Evolutionary conservation across 805 yeast genomes (phyloP).

Genomic region (Candida piceae): DNA sequence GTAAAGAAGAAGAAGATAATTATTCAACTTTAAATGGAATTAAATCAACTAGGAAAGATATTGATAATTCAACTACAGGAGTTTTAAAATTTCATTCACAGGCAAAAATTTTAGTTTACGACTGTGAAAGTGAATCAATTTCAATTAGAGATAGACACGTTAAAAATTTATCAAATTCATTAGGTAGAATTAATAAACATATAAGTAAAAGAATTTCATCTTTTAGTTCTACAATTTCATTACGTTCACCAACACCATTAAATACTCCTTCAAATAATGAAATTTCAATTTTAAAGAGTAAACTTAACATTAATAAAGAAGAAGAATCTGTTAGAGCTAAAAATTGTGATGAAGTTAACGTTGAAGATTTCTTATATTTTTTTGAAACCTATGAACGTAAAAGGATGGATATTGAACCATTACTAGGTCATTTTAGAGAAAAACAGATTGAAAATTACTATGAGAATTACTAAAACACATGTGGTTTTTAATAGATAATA

Average conservation of each 20-base stretch:
- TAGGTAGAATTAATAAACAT: slow-evolving; percentile 17
- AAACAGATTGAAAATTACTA: slow-evolving; percentile 35
- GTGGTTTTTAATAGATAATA: background rate
- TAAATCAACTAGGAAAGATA: too few species aligned
- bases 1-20: too few species aligned
- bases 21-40: too few species aligned
- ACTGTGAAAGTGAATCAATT: slow-evolving; percentile 18
- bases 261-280: slow-evolving; percentile 3
- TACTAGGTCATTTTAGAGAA: slow-evolving; percentile 31
- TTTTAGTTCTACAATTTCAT: slow-evolving; percentile 4
- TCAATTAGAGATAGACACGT: slow-evolving; percentile 11
- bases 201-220: slow-evolving; percentile 15
- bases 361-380: slow-evolving; percentile 31
- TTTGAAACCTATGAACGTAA: slow-evolving; percentile 34
- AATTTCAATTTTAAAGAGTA: slow-evolving; percentile 35
- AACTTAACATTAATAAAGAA: slow-evolving; percentile 29
- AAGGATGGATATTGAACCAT: slow-evolving; percentile 30
- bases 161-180: slow-evolving; percentile 7
- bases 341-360: slow-evolving; percentile 34
- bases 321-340: slow-evolving; percentile 33
- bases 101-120: slow-evolving; percentile 19
- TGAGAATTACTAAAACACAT: slow-evolving; percentile 10
- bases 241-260: slow-evolving; percentile 1
- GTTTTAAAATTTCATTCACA: slow-evolving; percentile 19
- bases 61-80: too few species aligned